Evolutionary conservation across 2,329 filamentous ascomycete genomes (phyloP).

Genomic region (Phaeosphaeriaceae sp.): DNA sequence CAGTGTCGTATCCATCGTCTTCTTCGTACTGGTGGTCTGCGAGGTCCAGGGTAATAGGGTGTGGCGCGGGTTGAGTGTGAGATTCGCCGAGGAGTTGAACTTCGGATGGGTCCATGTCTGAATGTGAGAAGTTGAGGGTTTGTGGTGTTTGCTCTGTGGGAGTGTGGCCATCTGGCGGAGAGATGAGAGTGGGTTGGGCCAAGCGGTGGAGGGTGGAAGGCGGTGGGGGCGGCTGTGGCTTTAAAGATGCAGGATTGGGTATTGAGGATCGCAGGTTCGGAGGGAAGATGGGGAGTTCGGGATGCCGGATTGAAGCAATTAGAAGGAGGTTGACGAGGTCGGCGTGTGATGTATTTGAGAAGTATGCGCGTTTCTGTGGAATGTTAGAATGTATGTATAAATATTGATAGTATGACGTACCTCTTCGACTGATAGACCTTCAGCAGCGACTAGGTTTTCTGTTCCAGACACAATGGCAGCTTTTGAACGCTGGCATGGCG

Average conservation of each 20-base stretch:
- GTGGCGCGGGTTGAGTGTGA: conserved; percentile 19
- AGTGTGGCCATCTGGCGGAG: conserved; percentile 41
- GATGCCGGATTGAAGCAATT: conserved; percentile 65
- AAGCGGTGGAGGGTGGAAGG: conserved; percentile 19
- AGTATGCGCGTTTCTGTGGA: conserved; percentile 65
- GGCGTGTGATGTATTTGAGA: conserved; percentile 65
- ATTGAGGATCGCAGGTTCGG: conserved; percentile 39
- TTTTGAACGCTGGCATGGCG: conserved; percentile 58
- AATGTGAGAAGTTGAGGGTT: conserved; percentile 26
- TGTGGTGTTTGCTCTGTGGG: conserved; percentile 26
- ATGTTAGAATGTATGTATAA: not conserved
- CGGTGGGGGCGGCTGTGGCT: conserved; percentile 18
- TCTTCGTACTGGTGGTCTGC: conserved; percentile 37
- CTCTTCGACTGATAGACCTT: conserved; percentile 51
- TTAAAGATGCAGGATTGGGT: conserved; percentile 17
- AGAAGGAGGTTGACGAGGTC: conserved; percentile 71
- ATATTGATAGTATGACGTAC: conserved; percentile 34
- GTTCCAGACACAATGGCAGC: conserved; percentile 41
- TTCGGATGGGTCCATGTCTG: conserved; percentile 40
- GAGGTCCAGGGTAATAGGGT: conserved; percentile 26
- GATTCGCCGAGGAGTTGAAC: conserved; percentile 41
- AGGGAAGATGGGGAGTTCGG: conserved; percentile 71
- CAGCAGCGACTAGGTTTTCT: conserved; percentile 47
- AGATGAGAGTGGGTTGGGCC: conserved; percentile 14
- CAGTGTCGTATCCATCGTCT: conserved; percentile 61